These are phyloP conservation scores for Linum tenue DNA, from an alignment of 345 rosid genomes.

Conservation along the genomic window DNA sequence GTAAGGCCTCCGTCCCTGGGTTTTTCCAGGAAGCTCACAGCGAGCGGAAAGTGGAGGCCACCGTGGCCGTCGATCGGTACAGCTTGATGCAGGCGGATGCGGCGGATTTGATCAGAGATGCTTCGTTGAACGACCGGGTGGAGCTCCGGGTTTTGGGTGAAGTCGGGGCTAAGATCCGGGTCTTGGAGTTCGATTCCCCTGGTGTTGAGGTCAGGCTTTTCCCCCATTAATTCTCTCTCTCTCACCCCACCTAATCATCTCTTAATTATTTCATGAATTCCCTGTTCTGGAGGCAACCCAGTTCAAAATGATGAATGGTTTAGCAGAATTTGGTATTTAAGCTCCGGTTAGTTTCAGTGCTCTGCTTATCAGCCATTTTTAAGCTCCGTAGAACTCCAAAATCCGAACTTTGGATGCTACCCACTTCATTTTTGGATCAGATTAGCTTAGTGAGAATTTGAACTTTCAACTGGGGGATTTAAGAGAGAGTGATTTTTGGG, in stretches of 20 bases:
- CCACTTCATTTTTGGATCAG: no score
- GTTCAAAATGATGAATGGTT: no score
- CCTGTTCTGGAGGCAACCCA: no score
- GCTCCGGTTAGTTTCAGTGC: no score
- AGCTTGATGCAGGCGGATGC: constrained; percentile 62
- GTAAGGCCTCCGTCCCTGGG: constrained; percentile 81
- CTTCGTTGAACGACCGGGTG: constrained; percentile 6
- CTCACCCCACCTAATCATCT: not conserved
- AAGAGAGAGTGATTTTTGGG: no score
- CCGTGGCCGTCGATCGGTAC: constrained; percentile 68
- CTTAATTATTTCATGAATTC: no score
- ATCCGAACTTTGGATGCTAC: no score
- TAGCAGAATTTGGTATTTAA: no score
- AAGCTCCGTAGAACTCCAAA: no score
- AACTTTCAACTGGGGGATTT: no score
- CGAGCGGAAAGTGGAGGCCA: constrained; percentile 61
- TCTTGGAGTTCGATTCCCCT: constrained; percentile 6
- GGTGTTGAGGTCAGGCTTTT: constrained; percentile 42
- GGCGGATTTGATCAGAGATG: not conserved
- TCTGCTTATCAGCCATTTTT: no score
- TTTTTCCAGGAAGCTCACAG: constrained; percentile 88
- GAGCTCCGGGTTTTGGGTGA: constrained; percentile 5
- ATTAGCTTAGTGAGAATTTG: no score
- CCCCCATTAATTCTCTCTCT: not conserved
- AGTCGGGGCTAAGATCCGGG: constrained; percentile 5